Evolutionary conservation across 75 land plant species (phyloP), one percentile per base, ranked within the genome.

Genomic region (Cupressus sempervirens): DNA sequence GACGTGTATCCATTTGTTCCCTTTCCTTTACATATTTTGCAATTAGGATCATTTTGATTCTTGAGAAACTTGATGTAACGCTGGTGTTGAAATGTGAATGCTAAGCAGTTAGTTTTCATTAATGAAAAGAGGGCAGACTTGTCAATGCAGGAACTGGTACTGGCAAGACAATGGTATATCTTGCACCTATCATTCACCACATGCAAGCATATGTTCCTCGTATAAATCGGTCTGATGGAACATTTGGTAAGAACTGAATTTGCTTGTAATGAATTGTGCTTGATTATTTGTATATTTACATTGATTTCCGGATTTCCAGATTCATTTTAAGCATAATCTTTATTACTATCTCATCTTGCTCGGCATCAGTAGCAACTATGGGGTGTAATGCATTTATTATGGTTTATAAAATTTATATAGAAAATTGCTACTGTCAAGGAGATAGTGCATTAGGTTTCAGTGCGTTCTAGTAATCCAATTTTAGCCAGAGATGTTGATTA

Each of bases 121-220:
- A 45, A 79, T 79, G 81, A 43, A 43, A 79, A 79, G 50, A 79
- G 45, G 50, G 50, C 81, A 97, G 99, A 53, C 93, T 97, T 67
- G 96, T 97, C 74, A 97, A 97, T 94, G 98, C 99, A 9, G 93
- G 93, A 23, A 97, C 99, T 68, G 99, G 99, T 8, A 94, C 99
- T 30, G 99, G 99, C 32, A 97, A 97, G 88, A 97, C 99, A 13
- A 80, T 97, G 20, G 95, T 93, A 20, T 97, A 97, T 83, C 89
- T 97, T 67, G 98, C 96, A 48, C 99, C 99, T 4, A 91, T 97
- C 73, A 87, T 97, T 72, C 92, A 96, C 82, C 91, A 90, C n/a
- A 84, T 97, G 76, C 96, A 94, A 84, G 87, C 87, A 54, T 85
- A 52, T 76, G 38, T 46, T 73, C 91, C 92, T 76, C 85, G 89